Conservation (phyloP, 2,329 filamentous ascomycete species). For the Neopestalotiopsis clavispora region DNA sequence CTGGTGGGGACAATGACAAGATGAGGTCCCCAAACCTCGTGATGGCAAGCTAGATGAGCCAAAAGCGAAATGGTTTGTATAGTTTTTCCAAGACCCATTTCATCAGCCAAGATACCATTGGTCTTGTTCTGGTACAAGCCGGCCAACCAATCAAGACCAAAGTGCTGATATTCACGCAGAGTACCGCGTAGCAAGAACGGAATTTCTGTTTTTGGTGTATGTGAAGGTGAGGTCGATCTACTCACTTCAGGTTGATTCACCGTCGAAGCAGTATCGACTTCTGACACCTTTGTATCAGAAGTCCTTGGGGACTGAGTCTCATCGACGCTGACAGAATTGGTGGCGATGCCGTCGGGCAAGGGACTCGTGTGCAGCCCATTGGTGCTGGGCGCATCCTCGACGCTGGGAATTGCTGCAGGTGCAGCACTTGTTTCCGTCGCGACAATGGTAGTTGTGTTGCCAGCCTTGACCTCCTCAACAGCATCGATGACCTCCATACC, state of each 20-base stretch:
- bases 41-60: conserved; percentile 87
- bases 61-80: conserved; percentile 96
- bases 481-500: conserved; percentile 30
- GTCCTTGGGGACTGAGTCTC: conserved; percentile 53
- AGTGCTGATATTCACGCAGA: conserved; percentile 93
- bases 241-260: conserved; percentile 40
- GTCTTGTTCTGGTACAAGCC: conserved; percentile 90
- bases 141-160: conserved; percentile 95
- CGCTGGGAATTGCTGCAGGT: conserved; percentile 25
- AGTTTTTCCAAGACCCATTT: conserved; percentile 98
- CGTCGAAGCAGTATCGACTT: conserved; percentile 48
- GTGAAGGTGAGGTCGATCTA: conserved; percentile 40
- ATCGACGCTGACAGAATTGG: conserved; percentile 48
- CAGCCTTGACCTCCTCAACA: conserved; percentile 26
- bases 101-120: conserved; percentile 95
- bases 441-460: conserved; percentile 13
- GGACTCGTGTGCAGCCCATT: conserved; percentile 41
- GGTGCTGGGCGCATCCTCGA: conserved; percentile 30
- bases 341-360: conserved; percentile 46
- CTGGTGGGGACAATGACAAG: conserved; percentile 95
- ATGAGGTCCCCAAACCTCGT: conserved; percentile 94
- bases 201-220: conserved; percentile 68
- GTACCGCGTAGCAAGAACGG: conserved; percentile 86
- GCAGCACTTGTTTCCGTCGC: neutral
- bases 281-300: conserved; percentile 57